phyloP scores from a whole-genome alignment of 768 basidiomycete genomes.

The Chalciporus sphaerocephalus region DNA sequence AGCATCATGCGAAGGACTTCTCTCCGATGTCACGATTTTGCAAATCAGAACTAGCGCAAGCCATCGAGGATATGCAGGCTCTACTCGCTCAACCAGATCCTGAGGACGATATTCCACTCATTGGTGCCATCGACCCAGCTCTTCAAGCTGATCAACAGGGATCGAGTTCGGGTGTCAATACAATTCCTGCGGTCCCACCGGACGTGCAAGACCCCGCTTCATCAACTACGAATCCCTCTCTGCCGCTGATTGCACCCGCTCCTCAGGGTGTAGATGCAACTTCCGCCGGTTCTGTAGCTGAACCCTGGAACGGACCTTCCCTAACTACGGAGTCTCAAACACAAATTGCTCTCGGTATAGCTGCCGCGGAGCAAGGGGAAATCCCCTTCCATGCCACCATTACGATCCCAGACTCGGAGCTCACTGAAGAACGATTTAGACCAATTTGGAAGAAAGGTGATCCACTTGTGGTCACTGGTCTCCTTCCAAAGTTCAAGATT shows the following conservation, averaged over 20 bases:
- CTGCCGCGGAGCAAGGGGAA: slow-evolving; percentile 19
- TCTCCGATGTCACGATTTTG: slow-evolving; percentile 79
- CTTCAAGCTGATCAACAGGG: slow-evolving; percentile 18
- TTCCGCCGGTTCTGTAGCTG: slow-evolving; percentile 2
- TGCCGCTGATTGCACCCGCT: background rate
- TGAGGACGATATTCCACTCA: slow-evolving; percentile 18
- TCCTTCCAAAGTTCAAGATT: slow-evolving; percentile 57
- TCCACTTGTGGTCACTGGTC: slow-evolving; percentile 72
- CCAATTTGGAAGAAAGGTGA: slow-evolving; percentile 68
- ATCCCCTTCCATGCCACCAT: slow-evolving; percentile 47
- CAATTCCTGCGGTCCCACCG: slow-evolving; percentile 8
- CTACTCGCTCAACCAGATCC: slow-evolving; percentile 38
- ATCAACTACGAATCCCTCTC: background rate
- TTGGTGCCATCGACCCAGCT: slow-evolving; percentile 29
- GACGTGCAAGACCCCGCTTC: background rate
- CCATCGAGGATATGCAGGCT: slow-evolving; percentile 66
- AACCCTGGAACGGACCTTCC: slow-evolving; percentile 7
- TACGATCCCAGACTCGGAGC: slow-evolving; percentile 42
- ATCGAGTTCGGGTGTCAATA: slow-evolving; percentile 7
- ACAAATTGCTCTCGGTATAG: slow-evolving; percentile 7
- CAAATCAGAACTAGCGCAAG: slow-evolving; percentile 54
- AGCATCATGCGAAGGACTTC: slow-evolving; percentile 65
- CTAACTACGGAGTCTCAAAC: background rate
- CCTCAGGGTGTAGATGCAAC: slow-evolving; percentile 6
- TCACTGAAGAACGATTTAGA: slow-evolving; percentile 60